phyloP scores from a whole-genome alignment of 2,329 filamentous ascomycete genomes.

The Pestalotiopsis sp. region DNA sequence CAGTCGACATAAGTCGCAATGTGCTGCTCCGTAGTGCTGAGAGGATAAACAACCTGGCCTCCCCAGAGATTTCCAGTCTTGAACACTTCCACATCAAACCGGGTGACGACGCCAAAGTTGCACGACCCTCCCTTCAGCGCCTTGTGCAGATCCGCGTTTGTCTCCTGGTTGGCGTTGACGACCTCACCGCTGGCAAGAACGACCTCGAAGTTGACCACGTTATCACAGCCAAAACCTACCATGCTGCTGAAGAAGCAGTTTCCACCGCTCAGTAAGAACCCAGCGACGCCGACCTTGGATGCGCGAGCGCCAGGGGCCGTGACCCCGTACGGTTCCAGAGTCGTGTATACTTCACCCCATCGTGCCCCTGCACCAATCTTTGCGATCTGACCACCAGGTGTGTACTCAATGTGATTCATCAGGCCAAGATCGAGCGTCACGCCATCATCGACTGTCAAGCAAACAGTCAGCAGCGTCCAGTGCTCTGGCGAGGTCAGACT shows the following conservation, averaged over 20 bases:
- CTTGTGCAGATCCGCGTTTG: conserved; percentile 40
- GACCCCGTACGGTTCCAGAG: conserved; percentile 18
- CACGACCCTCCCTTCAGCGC: conserved; percentile 44
- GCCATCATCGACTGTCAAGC: conserved; percentile 9
- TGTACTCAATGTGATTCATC: conserved; percentile 29
- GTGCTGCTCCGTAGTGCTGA: conserved; percentile 12
- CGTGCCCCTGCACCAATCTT: conserved; percentile 27
- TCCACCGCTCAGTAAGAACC: conserved; percentile 25
- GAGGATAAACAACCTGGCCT: conserved; percentile 15
- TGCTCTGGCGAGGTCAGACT: neutral
- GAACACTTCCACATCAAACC: conserved; percentile 24
- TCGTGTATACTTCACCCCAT: conserved; percentile 23
- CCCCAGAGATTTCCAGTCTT: conserved; percentile 17
- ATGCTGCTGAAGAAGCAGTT: conserved; percentile 21
- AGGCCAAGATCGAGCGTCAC: conserved; percentile 20
- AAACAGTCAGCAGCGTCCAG: neutral
- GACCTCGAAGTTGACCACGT: conserved; percentile 40
- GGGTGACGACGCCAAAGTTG: conserved; percentile 41
- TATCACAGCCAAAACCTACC: conserved; percentile 44
- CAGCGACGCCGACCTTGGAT: conserved; percentile 23
- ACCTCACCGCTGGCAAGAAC: conserved; percentile 42
- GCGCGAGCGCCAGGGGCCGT: conserved; percentile 25
- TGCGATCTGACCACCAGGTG: conserved; percentile 25
- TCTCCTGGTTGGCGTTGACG: conserved; percentile 35
- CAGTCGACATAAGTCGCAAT: conserved; percentile 18